Evolutionary conservation across 192 early-diverging fungal species (phyloP).

Genomic region (Rhizoclosmatium globosum): DNA sequence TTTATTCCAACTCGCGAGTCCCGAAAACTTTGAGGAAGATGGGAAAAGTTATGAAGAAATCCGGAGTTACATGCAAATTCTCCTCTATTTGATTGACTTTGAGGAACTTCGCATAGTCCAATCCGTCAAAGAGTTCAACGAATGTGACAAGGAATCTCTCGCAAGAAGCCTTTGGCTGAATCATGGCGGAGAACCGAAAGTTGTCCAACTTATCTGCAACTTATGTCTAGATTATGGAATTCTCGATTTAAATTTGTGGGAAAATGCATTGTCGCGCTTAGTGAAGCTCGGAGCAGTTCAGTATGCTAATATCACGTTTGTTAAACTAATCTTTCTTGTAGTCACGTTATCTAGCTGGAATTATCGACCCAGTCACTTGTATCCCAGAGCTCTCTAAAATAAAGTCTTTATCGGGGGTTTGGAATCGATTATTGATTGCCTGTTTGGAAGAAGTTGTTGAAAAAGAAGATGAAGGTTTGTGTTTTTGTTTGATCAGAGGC

Average conservation of each 20-base stretch:
- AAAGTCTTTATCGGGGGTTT: slow-evolving; percentile 40
- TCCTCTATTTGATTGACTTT: slow-evolving; percentile 77
- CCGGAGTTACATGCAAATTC: slow-evolving; percentile 61
- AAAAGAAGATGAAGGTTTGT: slow-evolving; percentile 20
- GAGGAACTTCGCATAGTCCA: slow-evolving; percentile 71
- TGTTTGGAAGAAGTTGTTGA: slow-evolving; percentile 40
- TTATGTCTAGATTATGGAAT: slow-evolving; percentile 75
- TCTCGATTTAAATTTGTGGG: slow-evolving; percentile 67
- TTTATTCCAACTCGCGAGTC: slow-evolving; percentile 60
- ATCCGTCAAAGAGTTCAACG: slow-evolving; percentile 64
- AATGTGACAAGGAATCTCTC: slow-evolving; percentile 72
- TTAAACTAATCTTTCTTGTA: slow-evolving; percentile 15
- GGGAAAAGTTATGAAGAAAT: slow-evolving; percentile 37
- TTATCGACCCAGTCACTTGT: slow-evolving; percentile 55
- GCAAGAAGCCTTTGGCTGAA: slow-evolving; percentile 75
- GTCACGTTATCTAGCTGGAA: slow-evolving; percentile 60
- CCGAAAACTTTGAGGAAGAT: slow-evolving; percentile 50
- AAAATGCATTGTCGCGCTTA: slow-evolving; percentile 65
- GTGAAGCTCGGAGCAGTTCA: slow-evolving; percentile 45
- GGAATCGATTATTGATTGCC: slow-evolving; percentile 45
- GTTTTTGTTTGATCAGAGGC: not conserved
- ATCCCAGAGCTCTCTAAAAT: slow-evolving; percentile 46
- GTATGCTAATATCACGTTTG: not conserved
- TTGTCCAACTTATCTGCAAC: slow-evolving; percentile 72
- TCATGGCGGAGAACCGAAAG: slow-evolving; percentile 62